phyloP scores from a whole-genome alignment of 2,329 filamentous ascomycete genomes.

The Elsinoe necatrix region DNA sequence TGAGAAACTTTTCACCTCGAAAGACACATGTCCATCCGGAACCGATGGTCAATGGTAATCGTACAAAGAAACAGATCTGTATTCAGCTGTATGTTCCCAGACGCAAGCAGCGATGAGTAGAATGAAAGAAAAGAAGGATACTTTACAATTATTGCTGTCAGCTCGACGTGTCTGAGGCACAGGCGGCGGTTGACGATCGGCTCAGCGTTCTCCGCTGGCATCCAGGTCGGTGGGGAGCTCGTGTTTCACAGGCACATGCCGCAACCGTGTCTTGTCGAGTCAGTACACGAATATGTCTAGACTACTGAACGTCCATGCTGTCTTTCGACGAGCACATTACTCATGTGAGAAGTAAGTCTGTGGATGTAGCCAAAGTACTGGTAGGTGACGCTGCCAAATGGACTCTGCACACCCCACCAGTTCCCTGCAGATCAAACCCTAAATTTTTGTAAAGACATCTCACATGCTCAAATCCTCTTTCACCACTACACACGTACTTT shows the following conservation, averaged over 20 bases:
- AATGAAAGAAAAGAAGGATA: not conserved
- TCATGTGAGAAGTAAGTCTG: not conserved
- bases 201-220: constrained; percentile 3
- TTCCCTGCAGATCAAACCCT: constrained; percentile 8
- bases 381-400: constrained; percentile 2
- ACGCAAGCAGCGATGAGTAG: not conserved
- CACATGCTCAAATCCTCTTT: not conserved
- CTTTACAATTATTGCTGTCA: not conserved
- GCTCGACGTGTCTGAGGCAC: constrained; percentile 7
- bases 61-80: not conserved
- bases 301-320: too few relatives aligned
- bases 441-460: not conserved
- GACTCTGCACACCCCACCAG: constrained; percentile 3
- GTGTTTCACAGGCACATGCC: constrained; percentile 3
- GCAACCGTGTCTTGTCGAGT: not conserved
- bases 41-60: not conserved
- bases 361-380: not conserved
- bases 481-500: too few relatives aligned
- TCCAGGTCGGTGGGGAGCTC: not conserved
- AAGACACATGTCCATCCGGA: constrained; percentile 7
- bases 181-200: constrained; percentile 13
- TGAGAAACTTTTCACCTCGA: constrained; percentile 8
- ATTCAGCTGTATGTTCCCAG: not conserved
- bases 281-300: not conserved
- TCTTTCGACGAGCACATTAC: too few relatives aligned